Conservation (phyloP, 495 filamentous ascomycete genomes). For the Emericellopsis terricola region DNA sequence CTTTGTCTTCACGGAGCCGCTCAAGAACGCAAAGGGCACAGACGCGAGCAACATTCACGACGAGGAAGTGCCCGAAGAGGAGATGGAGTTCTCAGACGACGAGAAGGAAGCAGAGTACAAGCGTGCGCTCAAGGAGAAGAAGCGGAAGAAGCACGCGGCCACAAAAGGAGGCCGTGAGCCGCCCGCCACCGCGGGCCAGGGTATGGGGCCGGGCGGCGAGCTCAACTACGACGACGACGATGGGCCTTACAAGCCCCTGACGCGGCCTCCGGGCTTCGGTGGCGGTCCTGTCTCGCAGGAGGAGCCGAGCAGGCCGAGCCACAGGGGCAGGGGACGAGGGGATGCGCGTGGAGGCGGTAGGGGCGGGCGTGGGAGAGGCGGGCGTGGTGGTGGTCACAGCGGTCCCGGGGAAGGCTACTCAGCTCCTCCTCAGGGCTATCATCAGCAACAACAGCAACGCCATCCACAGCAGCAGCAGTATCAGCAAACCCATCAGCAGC, state of each 20-base stretch:
- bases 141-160: conserved; percentile 27
- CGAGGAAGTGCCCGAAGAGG: conserved; percentile 71
- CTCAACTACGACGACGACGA: conserved; percentile 43
- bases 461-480: background rate
- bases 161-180: conserved; percentile 6
- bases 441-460: background rate
- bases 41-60: conserved; percentile 91
- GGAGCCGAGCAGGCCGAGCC: conserved; percentile 17
- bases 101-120: conserved; percentile 80
- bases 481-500: no score
- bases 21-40: conserved; percentile 62
- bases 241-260: conserved; percentile 48
- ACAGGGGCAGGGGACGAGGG: conserved; percentile 22
- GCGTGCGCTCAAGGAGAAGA: conserved; percentile 33
- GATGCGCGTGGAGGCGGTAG: conserved; percentile 17
- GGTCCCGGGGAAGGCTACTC: conserved; percentile 6
- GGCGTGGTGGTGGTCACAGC: conserved; percentile 17
- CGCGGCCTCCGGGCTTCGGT: conserved; percentile 39
- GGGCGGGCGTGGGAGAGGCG: conserved; percentile 29
- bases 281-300: conserved; percentile 12
- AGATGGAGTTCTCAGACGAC: conserved; percentile 90
- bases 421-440: conserved; percentile 5
- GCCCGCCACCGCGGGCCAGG: conserved; percentile 10
- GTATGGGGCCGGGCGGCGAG: conserved; percentile 13
- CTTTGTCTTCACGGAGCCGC: conserved; percentile 65